A percentile compares a stretch with the other conserved stretches of the same genome.
Evolutionary conservation across 495 filamentous ascomycete genomes (phyloP).

Genomic region (Penicillium psychrofluorescens): DNA sequence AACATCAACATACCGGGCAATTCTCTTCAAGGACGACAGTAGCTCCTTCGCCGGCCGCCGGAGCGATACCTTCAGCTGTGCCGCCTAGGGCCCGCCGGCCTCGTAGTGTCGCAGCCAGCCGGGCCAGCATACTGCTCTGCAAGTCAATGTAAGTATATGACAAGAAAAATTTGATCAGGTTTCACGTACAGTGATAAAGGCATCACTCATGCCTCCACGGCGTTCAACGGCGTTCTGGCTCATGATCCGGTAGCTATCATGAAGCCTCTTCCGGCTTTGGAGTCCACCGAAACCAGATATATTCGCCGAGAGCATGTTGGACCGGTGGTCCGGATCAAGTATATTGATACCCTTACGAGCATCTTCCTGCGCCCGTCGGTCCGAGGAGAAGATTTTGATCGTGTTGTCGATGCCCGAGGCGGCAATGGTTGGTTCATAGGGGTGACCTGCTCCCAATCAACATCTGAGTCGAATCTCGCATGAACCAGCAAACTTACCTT

Average conservation of each 20-base stretch:
- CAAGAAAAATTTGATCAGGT: conserved; percentile 4
- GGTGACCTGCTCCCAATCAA: conserved; percentile 44
- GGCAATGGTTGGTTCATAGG: conserved; percentile 64
- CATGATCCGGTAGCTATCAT: conserved; percentile 56
- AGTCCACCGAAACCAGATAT: conserved; percentile 33
- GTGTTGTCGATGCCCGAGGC: conserved; percentile 69
- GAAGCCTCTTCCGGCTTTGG: conserved; percentile 50
- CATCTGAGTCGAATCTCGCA: background rate
- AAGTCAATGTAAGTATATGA: conserved; percentile 6
- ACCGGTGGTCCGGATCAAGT: conserved; percentile 31
- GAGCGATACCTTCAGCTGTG: conserved; percentile 4
- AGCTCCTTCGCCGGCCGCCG: conserved; percentile 10
- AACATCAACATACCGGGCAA: conserved; percentile 25
- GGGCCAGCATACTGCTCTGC: conserved; percentile 54
- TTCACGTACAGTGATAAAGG: conserved; percentile 54
- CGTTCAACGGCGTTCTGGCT: conserved; percentile 58
- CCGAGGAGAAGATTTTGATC: conserved; percentile 69
- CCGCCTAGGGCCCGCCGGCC: conserved; percentile 21
- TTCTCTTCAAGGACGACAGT: conserved; percentile 37
- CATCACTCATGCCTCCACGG: conserved; percentile 53
- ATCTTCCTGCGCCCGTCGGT: conserved; percentile 49
- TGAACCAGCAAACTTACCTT: conserved; percentile 32
- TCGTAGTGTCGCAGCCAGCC: conserved; percentile 41
- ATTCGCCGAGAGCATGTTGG: conserved; percentile 20
- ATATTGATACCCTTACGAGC: conserved; percentile 52